phyloP scores from a whole-genome alignment of 306 rosid species.

The Styphnolobium japonicum region DNA sequence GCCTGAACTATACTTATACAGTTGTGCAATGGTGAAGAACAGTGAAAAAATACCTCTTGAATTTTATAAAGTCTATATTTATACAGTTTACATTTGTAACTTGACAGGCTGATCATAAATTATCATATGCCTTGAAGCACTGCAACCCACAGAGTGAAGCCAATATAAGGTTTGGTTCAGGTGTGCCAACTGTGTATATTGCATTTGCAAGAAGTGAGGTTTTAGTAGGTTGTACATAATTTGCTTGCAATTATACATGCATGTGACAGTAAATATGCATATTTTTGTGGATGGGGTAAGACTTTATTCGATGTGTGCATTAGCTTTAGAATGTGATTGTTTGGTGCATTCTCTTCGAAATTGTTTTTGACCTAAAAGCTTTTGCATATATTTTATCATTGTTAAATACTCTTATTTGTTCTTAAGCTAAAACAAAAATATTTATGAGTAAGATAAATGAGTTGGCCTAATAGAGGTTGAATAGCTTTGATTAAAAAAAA shows the following conservation, averaged over 20 bases:
- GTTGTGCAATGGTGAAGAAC: background rate
- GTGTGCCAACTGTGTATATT: slow-evolving; percentile 46
- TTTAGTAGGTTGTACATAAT: background rate
- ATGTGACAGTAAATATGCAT: background rate
- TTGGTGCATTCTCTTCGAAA: background rate
- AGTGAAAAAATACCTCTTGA: background rate
- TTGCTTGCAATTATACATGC: background rate
- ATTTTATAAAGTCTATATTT: slow-evolving; percentile 1
- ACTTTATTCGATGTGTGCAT: background rate
- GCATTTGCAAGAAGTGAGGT: slow-evolving; percentile 28
- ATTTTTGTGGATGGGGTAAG: slow-evolving; percentile 14
- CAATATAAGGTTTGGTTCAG: slow-evolving; percentile 88
- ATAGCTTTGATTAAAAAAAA: background rate
- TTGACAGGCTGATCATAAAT: slow-evolving; percentile 89
- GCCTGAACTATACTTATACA: background rate
- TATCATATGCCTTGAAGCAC: slow-evolving; percentile 84
- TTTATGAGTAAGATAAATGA: background rate
- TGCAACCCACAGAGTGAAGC: slow-evolving; percentile 80
- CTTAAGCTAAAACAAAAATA: background rate
- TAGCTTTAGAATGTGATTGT: slow-evolving; percentile 1
- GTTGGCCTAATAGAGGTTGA: background rate
- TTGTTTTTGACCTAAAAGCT: background rate
- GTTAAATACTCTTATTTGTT: background rate
- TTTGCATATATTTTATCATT: background rate
- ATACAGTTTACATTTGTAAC: slow-evolving; percentile 20